A percentile compares a stretch with the other conserved stretches of the same genome.
Conservation (phyloP, 164 flowering plant species). For the Taxillus chinensis region DNA sequence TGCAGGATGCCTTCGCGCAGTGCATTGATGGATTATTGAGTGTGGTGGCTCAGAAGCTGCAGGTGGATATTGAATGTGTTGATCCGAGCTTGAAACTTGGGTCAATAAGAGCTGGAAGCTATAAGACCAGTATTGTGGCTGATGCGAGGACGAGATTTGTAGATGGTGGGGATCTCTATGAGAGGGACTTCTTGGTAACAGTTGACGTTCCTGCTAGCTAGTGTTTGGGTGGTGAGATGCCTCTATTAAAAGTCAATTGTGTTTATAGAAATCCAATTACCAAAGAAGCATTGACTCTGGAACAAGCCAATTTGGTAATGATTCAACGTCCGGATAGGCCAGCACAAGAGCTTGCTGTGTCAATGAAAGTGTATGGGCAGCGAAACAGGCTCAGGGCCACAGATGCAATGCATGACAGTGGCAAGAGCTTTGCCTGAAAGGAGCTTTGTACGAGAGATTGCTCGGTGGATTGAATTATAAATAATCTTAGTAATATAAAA, state of each 20-base stretch:
- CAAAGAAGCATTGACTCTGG: conserved; percentile 27
- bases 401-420: conserved; percentile 74
- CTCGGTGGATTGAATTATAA: too few species aligned
- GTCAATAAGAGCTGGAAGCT: conserved; percentile 77
- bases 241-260: conserved; percentile 53
- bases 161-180: conserved; percentile 73
- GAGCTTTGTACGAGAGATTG: too few species aligned
- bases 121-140: conserved; percentile 23
- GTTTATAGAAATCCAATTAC: conserved; percentile 52
- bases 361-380: conserved; percentile 84
- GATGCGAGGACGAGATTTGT: conserved; percentile 38
- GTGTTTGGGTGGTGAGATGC: conserved; percentile 19
- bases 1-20: conserved; percentile 97
- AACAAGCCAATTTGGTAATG: conserved; percentile 30
- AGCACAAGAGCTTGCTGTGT: conserved; percentile 25
- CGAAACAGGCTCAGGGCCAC: conserved; percentile 68
- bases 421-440: too few species aligned
- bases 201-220: conserved; percentile 55
- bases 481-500: too few species aligned
- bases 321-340: conserved; percentile 50
- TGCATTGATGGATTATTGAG: conserved; percentile 93
- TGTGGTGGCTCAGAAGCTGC: conserved; percentile 71
- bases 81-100: conserved; percentile 33
- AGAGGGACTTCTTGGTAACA: conserved; percentile 68
- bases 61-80: conserved; percentile 42